Percentiles rank a stretch among this genome's conserved stretches.
phyloP scores from a whole-genome alignment of 345 rosid species.

The Salix suchowensis region DNA sequence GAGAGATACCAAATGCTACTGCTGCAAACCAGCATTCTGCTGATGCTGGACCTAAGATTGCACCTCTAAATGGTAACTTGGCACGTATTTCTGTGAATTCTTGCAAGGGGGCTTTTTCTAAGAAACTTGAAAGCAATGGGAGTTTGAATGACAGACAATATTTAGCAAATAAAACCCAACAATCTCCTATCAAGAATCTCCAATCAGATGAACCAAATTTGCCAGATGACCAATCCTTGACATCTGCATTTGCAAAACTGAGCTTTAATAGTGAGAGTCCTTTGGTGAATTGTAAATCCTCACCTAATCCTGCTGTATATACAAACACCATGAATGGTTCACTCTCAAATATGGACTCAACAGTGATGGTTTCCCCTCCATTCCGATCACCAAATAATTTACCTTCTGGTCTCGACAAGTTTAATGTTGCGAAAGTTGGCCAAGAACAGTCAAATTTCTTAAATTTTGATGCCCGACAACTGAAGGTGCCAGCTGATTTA shows the following conservation, averaged over 20 bases:
- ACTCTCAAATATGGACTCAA: constrained; percentile 22
- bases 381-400: constrained; percentile 28
- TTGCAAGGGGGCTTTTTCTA: constrained; percentile 26
- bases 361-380: constrained; percentile 32
- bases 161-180: constrained; percentile 21
- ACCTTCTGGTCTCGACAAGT: constrained; percentile 36
- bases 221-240: constrained; percentile 54
- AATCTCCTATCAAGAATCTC: constrained; percentile 26
- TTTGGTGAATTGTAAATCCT: constrained; percentile 24
- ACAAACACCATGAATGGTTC: constrained; percentile 25
- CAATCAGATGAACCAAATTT: constrained; percentile 36
- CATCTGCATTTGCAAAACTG: constrained; percentile 48
- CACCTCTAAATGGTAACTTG: constrained; percentile 21
- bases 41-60: constrained; percentile 29
- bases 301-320: constrained; percentile 17
- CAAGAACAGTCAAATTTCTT: constrained; percentile 24
- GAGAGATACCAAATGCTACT: constrained; percentile 78
- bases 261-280: constrained; percentile 27
- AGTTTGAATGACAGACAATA: constrained; percentile 22
- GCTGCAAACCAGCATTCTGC: constrained; percentile 45
- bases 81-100: constrained; percentile 36
- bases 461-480: constrained; percentile 31
- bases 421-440: constrained; percentile 27
- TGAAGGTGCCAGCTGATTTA: constrained; percentile 41
- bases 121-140: constrained; percentile 30